phyloP scores from a whole-genome alignment of 2,329 filamentous ascomycete species.

The Ilyonectria sp. region DNA sequence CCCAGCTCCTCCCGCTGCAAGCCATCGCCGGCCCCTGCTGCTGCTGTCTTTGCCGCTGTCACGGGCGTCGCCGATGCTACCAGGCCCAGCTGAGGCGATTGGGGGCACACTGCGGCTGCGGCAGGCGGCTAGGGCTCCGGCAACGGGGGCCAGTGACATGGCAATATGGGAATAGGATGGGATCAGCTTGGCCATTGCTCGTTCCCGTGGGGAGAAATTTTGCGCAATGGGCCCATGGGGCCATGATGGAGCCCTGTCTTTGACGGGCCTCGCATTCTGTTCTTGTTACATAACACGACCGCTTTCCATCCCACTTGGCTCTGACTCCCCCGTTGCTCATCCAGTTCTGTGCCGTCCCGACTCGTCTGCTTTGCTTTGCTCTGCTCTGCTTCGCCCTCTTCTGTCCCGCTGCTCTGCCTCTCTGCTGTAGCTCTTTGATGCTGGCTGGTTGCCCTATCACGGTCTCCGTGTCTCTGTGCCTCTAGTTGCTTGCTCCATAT shows the following conservation, averaged over 20 bases:
- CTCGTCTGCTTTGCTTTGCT: conserved; percentile 6
- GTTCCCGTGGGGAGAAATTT: conserved; percentile 41
- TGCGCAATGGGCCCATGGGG: conserved; percentile 42
- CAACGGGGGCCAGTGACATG: conserved; percentile 15
- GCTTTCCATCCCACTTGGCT: conserved; percentile 45
- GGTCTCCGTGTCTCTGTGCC: conserved; percentile 4
- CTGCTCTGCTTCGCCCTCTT: conserved; percentile 16
- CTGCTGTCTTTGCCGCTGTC: not conserved
- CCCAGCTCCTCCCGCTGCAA: not conserved
- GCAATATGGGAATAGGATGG: not conserved
- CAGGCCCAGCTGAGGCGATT: too few relatives aligned
- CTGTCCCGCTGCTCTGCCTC: not conserved
- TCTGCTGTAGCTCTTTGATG: conserved; percentile 2
- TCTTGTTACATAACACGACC: conserved; percentile 48
- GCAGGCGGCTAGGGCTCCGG: not conserved
- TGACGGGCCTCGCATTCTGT: conserved; percentile 7
- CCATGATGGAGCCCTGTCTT: conserved; percentile 38
- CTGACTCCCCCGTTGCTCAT: conserved; percentile 12
- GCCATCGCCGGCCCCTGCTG: not conserved
- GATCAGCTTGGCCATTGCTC: conserved; percentile 24
- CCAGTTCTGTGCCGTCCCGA: conserved; percentile 12
- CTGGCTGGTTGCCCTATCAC: not conserved
- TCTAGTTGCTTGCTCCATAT: conserved; percentile 1
- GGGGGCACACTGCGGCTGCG: not conserved
- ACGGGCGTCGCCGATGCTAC: not conserved